phyloP scores from a whole-genome alignment of 306 rosid genomes.

The Medicago arabica region DNA sequence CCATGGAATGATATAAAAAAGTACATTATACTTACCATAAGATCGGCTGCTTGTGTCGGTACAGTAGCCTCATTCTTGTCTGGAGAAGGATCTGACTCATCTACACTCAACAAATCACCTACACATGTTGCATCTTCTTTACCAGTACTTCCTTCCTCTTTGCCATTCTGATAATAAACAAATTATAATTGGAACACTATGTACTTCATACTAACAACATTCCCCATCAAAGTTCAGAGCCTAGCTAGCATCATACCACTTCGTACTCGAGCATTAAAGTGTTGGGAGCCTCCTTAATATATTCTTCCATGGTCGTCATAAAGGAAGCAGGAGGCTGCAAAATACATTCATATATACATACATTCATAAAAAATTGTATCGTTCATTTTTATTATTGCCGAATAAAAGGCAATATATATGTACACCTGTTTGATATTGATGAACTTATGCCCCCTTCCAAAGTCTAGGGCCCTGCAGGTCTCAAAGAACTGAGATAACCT shows the following conservation, averaged over 20 bases:
- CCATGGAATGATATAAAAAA: not conserved
- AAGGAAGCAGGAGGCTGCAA: conserved; percentile 87
- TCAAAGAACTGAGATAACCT: conserved; percentile 75
- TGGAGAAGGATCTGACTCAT: conserved; percentile 23
- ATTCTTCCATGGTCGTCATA: conserved; percentile 85
- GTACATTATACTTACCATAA: conserved; percentile 39
- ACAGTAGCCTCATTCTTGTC: conserved; percentile 28
- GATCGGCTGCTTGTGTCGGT: conserved; percentile 49
- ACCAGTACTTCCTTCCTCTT: conserved; percentile 1
- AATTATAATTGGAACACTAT: conserved; percentile 6
- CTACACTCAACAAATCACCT: not conserved
- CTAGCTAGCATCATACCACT: conserved; percentile 39
- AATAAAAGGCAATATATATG: conserved; percentile 36
- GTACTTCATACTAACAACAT: too few species aligned
- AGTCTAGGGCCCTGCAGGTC: conserved; percentile 70
- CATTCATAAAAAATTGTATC: not conserved
- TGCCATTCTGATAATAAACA: conserved; percentile 31
- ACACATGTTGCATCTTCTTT: not conserved
- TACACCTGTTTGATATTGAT: conserved; percentile 76
- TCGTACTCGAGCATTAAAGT: conserved; percentile 42
- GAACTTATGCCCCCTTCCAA: conserved; percentile 79
- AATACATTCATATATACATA: conserved; percentile 13
- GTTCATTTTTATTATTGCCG: not conserved
- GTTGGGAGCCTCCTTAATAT: conserved; percentile 76
- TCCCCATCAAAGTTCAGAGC: conserved; percentile 2